phyloP scores from a whole-genome alignment of 345 rosid genomes.

The Cardamine resedifolia region DNA sequence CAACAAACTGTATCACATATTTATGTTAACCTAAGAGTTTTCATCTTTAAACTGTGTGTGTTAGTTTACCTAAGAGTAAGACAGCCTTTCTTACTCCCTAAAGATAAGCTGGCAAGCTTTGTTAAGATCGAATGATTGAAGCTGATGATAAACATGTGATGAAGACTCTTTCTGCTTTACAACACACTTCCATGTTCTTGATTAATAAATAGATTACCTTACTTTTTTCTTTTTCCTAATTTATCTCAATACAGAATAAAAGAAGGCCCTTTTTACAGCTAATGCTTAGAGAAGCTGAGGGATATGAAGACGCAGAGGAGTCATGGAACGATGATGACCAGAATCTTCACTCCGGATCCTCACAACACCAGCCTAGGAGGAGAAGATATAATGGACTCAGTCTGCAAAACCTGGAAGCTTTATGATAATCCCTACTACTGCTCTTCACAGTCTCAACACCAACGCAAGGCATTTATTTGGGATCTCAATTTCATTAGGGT shows the following conservation, averaged over 20 bases:
- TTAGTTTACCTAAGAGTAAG: constrained; percentile 15
- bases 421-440: constrained; percentile 70
- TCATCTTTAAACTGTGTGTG: neutral
- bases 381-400: constrained; percentile 46
- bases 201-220: constrained; percentile 36
- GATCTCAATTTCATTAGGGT: constrained; percentile 60
- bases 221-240: constrained; percentile 39
- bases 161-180: constrained; percentile 40
- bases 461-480: constrained; percentile 57
- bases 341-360: constrained; percentile 38
- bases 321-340: constrained; percentile 53
- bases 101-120: neutral
- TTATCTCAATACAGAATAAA: constrained; percentile 28
- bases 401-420: constrained; percentile 67
- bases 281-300: constrained; percentile 1
- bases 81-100: neutral
- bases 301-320: constrained; percentile 40
- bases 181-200: constrained; percentile 41
- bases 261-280: constrained; percentile 19
- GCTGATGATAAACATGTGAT: constrained; percentile 47
- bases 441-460: constrained; percentile 34
- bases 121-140: constrained; percentile 6
- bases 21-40: neutral
- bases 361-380: constrained; percentile 19
- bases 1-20: constrained; percentile 25